Evolutionary conservation across 164 flowering plant genomes (phyloP), one percentile per base, ranked within the genome.

Genomic region (Chloranthus sessilifolius): DNA sequence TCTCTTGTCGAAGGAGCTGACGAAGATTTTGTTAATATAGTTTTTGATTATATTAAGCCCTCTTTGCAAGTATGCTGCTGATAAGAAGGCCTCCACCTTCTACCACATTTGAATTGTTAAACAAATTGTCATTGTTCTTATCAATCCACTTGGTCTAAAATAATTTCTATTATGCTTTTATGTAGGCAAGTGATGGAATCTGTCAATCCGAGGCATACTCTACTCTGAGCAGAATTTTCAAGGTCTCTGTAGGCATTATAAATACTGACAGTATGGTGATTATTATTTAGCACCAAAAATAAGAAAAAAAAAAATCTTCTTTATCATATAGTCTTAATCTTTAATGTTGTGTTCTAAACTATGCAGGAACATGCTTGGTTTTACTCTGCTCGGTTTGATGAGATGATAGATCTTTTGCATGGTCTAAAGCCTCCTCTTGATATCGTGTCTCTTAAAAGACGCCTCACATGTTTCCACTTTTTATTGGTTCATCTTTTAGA

Each of bases 301-400:
- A n/a, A n/a, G n/a, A n/a, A n/a, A n/a, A n/a, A n/a, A n/a, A n/a
- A n/a, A n/a, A n/a, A n/a, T n/a, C n/a, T 12, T 37, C 45, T 44
- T 26, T 15, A 14, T 26, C 31, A 19, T 34, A 12, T 11, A 3
- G 15, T 14, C 24, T 2, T 6, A 30, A 21, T 43, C 4, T 16
- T 31, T 25, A 25, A 16, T 37, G n/a, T 38, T 27, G 7, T 38
- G 27, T 2, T 25, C 16, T 59, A 12, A 16, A 37, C 64, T 65
- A 16, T 69, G 62, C 86, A 89, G 97, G 86, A 75, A 47, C 87
- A 82, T 61, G 33, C 73, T 49, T 68, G 76, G 82, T 87, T 87
- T 70, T 69, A 69, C 58, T 74, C 91, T 53, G 71, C 84, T 23
- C 65, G 73, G 22, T 69, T 64, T 66, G 67, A 26, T 50, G 83